Conservation (phyloP, 73 alveolate genomes). For the Blepharisma japonicum region DNA sequence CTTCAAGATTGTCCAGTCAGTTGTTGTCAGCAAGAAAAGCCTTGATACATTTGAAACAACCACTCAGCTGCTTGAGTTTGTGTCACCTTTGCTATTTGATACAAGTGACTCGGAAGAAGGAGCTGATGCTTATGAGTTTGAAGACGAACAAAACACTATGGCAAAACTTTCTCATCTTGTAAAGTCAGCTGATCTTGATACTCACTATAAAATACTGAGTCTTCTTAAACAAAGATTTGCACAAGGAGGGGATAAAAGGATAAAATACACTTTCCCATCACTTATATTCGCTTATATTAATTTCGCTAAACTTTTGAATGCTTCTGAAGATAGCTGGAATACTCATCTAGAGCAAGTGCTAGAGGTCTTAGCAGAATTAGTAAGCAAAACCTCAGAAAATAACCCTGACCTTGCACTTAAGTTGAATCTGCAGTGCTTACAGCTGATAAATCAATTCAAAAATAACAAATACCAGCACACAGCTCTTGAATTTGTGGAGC, state of each 20-base stretch:
- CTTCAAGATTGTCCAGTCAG: conserved; percentile 41
- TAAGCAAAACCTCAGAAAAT: conserved; percentile 2
- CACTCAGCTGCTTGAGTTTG: conserved; percentile 73
- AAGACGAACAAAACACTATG: conserved; percentile 82
- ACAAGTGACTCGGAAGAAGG: conserved; percentile 63
- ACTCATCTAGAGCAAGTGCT: too few relatives aligned
- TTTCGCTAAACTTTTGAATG: neutral
- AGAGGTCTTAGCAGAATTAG: neutral
- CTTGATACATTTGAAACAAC: conserved; percentile 63
- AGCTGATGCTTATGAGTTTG: conserved; percentile 74
- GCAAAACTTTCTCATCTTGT: conserved; percentile 82
- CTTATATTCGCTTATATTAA: conserved; percentile 69
- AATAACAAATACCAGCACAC: neutral
- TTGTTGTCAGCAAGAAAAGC: conserved; percentile 47
- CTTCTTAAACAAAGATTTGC: conserved; percentile 68
- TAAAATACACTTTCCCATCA: conserved; percentile 83
- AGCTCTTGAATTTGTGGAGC: conserved; percentile 27
- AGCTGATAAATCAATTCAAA: conserved; percentile 18
- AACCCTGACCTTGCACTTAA: conserved; percentile 28
- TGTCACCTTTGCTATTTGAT: conserved; percentile 78
- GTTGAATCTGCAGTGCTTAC: conserved; percentile 19
- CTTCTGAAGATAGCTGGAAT: neutral
- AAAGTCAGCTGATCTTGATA: conserved; percentile 53
- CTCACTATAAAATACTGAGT: conserved; percentile 60
- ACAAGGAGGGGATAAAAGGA: conserved; percentile 85